These are phyloP conservation scores for Galerina sulciceps DNA, from an alignment of 768 basidiomycete genomes.

Conservation along the genomic window DNA sequence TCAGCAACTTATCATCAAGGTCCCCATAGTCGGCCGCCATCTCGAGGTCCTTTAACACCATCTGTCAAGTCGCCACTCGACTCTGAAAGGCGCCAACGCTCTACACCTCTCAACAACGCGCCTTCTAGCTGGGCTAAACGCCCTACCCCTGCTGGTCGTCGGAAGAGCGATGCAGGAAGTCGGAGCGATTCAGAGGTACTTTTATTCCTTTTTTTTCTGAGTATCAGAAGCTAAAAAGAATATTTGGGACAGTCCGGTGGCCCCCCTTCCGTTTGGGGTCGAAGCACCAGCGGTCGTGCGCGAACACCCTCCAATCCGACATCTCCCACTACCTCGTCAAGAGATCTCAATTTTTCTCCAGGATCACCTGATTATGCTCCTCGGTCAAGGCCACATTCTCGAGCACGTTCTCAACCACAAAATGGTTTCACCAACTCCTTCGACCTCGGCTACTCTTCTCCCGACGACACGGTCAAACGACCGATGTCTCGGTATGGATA, in stretches of 20 bases:
- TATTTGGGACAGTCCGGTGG: slow-evolving; percentile 12
- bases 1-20: slow-evolving; percentile 41
- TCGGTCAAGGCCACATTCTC: slow-evolving; percentile 68
- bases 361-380: slow-evolving; percentile 25
- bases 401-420: slow-evolving; percentile 56
- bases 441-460: slow-evolving; percentile 46
- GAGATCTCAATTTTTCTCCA: slow-evolving; percentile 24
- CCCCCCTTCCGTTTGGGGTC: slow-evolving; percentile 48
- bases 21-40: slow-evolving; percentile 54
- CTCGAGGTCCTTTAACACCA: slow-evolving; percentile 60
- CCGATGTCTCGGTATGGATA: slow-evolving; percentile 24
- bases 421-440: slow-evolving; percentile 26
- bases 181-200: slow-evolving; percentile 80
- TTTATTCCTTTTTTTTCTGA: background rate
- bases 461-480: slow-evolving; percentile 34
- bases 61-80: slow-evolving; percentile 65
- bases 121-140: slow-evolving; percentile 82
- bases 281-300: slow-evolving; percentile 50
- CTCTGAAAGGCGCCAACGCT: slow-evolving; percentile 67
- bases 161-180: slow-evolving; percentile 78
- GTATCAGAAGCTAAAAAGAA: background rate
- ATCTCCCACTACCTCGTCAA: slow-evolving; percentile 44
- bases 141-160: slow-evolving; percentile 65
- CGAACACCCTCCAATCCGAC: slow-evolving; percentile 79
- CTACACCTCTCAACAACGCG: slow-evolving; percentile 59